Evolutionary conservation across 768 basidiomycete species (phyloP), one percentile per base, ranked within the genome.

Genomic region (Cystobasidium tubakii): DNA sequence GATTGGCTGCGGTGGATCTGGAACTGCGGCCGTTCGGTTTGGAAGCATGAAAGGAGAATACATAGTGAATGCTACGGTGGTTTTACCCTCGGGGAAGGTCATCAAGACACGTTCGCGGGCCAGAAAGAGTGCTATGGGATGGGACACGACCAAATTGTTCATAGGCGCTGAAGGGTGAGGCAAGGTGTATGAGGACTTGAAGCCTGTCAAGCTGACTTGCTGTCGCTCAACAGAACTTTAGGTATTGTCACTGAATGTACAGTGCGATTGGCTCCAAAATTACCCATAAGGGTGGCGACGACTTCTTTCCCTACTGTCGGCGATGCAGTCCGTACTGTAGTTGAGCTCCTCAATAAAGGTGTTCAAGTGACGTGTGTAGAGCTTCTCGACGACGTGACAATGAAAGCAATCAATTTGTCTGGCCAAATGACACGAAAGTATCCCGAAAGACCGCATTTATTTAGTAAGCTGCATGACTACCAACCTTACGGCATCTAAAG

Each of bases 201-300:
- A 3, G 64, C 31, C 23, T n/a, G 27, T 25, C 29, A 43, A 7
- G 65, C 29, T 54, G 66, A 42, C n/a, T 54, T 9, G 19, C 17
- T 6, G 3, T 53, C 13, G 4, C 44, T 9, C 33, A 7, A 50
- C 81, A 91, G 91, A 13, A 93, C 91, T 0, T 79, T 93, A 50
- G 91, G 91, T 10, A 90, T 93, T 77, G 86, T 94, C 29, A 92
- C 91, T 0, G 90, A 92, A 83, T 88, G 89, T 86, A 96, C 92
- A 0, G 81, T 96, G 27, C 85, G 91, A 31, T 85, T 96, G 2
- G 86, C 91, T 1, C 92, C 93, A 9, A 78, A 87, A 0, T 77
- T 94, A 1, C 92, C 92, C 0, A 90, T 90, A 1, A 88, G 87
- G 76, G 92, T 94, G 42, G 92, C 91, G 0, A 88, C 96, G 82